Evolutionary conservation across 164 flowering plant genomes (phyloP), one percentile per base, ranked within the genome.

Genomic region (Aristolochia fimbriata): DNA sequence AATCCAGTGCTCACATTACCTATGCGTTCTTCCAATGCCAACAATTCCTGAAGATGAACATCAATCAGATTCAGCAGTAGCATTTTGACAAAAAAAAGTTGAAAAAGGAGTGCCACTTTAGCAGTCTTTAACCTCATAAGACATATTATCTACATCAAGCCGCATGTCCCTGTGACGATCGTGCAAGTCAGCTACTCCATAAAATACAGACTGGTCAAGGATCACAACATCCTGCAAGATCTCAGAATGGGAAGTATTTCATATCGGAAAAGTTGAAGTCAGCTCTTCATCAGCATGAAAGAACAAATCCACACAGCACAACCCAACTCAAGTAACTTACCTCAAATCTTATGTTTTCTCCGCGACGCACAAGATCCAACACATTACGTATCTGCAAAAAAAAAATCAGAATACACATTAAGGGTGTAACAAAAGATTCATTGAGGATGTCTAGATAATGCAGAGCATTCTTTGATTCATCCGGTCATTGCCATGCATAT

Each of bases 121-220:
- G 43, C 11, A 6, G 43, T 37, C 14, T 8, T 48, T 58, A 50
- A 88, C 96, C 93, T 88, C 96, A 63, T 88, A 88, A 53, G 93
- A 85, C 98, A 92, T 92, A 71, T 89, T 87, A 69, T 92, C 98
- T 51, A 92, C 91, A 74, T 92, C 98, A 60, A 92, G 87, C 17
- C 98, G 82, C 98, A 92, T 85, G 63, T 92, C 96, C 64, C 96
- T 81, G 63, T 92, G 96, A 58, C 88, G 76, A 64, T 92, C 98
- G 58, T 87, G 91, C 61, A 79, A 61, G 68, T 87, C 88, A 61
- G 87, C 77, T 64, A 78, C 78, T 47, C 88, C 96, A 66, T 77
- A 79, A 23, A 83, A 66, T 21, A 80, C 69, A 2, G 96, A 78
- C 37, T 77, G 98, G 59, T 91, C 92, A 51, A 91, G 85, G 24